These are phyloP conservation scores for Amoebophrya sp. DNA, from an alignment of 169 alveolate genomes.

Conservation along the genomic window DNA sequence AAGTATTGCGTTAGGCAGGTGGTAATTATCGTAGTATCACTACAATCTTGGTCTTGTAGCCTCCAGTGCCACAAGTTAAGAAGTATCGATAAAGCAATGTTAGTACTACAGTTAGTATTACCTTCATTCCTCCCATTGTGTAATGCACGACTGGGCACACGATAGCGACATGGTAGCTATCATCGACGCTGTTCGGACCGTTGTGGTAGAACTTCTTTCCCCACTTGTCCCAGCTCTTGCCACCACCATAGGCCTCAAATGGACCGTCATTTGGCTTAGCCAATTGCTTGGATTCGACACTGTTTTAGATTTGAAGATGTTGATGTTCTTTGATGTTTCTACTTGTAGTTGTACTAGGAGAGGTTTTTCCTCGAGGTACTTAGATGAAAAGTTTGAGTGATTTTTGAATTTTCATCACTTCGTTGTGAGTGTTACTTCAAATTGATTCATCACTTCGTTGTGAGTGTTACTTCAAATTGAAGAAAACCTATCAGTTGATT, in stretches of 20 bases:
- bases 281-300: conserved; percentile 8
- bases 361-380: no score
- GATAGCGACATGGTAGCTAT: conserved; percentile 49
- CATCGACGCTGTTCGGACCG: conserved; percentile 37
- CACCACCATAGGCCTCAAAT: conserved; percentile 35
- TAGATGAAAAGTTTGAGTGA: background rate
- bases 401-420: background rate
- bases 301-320: background rate
- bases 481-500: no score
- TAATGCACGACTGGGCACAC: conserved; percentile 54
- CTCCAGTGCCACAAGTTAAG: no score
- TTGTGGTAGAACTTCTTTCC: conserved; percentile 48
- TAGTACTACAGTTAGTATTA: no score
- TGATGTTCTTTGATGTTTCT: background rate
- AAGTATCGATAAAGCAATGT: no score
- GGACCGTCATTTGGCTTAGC: conserved; percentile 41
- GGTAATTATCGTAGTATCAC: no score
- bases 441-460: no score
- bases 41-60: no score
- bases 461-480: no score
- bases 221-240: conserved; percentile 43
- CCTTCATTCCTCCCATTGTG: conserved; percentile 55
- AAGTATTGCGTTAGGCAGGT: no score
- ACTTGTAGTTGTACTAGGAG: no score
- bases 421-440: no score